Evolutionary conservation across 495 filamentous ascomycete genomes (phyloP).

Genomic region (Lophium mytilinum): DNA sequence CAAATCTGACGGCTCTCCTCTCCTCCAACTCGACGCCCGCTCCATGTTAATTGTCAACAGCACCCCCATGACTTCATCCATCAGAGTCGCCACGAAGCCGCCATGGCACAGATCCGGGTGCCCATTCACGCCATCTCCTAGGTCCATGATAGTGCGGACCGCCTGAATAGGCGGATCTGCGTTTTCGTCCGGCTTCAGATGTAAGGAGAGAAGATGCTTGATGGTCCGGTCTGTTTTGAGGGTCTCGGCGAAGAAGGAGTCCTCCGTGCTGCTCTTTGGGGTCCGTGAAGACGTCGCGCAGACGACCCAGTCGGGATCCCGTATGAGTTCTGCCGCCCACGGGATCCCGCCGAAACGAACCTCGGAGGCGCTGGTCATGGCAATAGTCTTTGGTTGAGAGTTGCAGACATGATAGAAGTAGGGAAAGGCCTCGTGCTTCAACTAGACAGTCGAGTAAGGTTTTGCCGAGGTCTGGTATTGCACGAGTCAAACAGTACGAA

Average conservation of each 20-base stretch:
- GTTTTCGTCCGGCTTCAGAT: conserved; percentile 13
- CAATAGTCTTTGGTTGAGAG: background rate
- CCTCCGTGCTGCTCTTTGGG: conserved; percentile 39
- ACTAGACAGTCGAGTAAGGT: no score
- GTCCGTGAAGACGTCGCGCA: conserved; percentile 36
- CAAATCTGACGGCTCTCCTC: conserved; percentile 7
- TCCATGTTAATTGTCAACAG: conserved; percentile 41
- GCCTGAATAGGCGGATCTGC: background rate
- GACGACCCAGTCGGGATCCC: conserved; percentile 33
- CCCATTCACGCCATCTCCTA: conserved; percentile 51
- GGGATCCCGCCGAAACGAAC: conserved; percentile 43
- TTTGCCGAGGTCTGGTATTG: background rate
- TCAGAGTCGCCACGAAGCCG: conserved; percentile 50
- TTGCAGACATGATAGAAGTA: background rate
- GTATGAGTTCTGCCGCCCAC: conserved; percentile 48
- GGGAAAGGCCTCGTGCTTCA: background rate
- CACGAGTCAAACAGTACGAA: no score
- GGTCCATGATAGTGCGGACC: conserved; percentile 35
- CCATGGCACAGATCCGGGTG: conserved; percentile 52
- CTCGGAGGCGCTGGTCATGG: background rate
- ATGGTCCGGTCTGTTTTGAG: conserved; percentile 48
- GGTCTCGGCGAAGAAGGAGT: conserved; percentile 49
- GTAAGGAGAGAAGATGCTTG: conserved; percentile 40
- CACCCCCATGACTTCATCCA: conserved; percentile 51
- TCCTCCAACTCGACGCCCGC: conserved; percentile 10